phyloP scores from a whole-genome alignment of 805 yeast genomes.

The Wickerhamomyces sydowiorum region DNA sequence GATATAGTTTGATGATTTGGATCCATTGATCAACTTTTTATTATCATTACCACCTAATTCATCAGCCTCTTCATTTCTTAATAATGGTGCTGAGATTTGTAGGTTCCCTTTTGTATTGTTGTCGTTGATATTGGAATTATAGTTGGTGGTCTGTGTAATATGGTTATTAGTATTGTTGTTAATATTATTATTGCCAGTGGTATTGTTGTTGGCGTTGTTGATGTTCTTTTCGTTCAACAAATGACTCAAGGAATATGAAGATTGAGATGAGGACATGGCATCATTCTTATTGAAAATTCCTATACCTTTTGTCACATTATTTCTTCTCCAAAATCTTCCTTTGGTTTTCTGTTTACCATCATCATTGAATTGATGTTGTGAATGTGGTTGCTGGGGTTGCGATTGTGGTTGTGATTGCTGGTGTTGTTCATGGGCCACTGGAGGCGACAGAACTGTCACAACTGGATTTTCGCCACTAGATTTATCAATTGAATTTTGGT shows the following conservation, averaged over 20 bases:
- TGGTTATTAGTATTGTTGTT: background rate
- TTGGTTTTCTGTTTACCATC: slow-evolving; percentile 19
- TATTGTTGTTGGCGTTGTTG: slow-evolving; percentile 6
- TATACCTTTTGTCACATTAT: slow-evolving; percentile 5
- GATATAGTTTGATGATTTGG: slow-evolving; percentile 8
- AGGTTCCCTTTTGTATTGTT: slow-evolving; percentile 11
- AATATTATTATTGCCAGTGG: slow-evolving; percentile 4
- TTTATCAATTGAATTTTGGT: background rate
- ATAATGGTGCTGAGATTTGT: slow-evolving; percentile 30
- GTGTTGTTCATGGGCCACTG: background rate
- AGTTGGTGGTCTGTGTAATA: too few species aligned
- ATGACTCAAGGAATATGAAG: slow-evolving; percentile 13
- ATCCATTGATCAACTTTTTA: slow-evolving; percentile 24
- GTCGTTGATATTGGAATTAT: background rate
- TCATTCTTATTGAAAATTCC: slow-evolving; percentile 14
- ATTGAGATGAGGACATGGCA: slow-evolving; percentile 14
- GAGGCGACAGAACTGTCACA: background rate
- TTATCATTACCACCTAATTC: slow-evolving; percentile 30
- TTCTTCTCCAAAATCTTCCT: slow-evolving; percentile 28
- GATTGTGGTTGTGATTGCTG: background rate
- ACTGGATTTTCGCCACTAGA: background rate
- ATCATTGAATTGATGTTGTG: background rate
- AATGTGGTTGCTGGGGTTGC: background rate
- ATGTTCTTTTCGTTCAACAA: slow-evolving; percentile 14
- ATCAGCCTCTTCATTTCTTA: slow-evolving; percentile 27